phyloP scores from a whole-genome alignment of 768 basidiomycete genomes.

The Mycena amicta region DNA sequence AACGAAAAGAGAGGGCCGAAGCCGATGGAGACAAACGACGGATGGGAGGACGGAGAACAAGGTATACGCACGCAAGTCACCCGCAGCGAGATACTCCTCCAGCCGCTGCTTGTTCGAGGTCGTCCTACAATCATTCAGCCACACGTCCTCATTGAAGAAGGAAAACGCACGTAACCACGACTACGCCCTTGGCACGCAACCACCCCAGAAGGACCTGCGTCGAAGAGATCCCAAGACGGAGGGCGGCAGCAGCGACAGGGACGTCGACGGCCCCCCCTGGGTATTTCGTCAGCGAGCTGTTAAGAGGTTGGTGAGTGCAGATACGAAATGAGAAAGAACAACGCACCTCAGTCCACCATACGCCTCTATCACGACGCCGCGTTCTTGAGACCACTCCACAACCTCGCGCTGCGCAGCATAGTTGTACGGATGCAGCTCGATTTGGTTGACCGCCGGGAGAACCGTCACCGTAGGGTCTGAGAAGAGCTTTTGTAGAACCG shows the following conservation, averaged over 20 bases:
- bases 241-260: conserved; percentile 42
- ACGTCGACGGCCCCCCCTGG: conserved; percentile 52
- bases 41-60: no score
- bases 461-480: conserved; percentile 38
- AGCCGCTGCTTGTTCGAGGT: conserved; percentile 45
- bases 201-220: conserved; percentile 54
- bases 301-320: not conserved
- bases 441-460: conserved; percentile 40
- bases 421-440: conserved; percentile 55
- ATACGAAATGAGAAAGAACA: not conserved
- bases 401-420: conserved; percentile 41
- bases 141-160: not conserved
- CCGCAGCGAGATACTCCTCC: conserved; percentile 48
- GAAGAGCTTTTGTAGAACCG: conserved; percentile 42
- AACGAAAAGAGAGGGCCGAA: no score
- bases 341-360: conserved; percentile 49
- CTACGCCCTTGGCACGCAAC: conserved; percentile 49
- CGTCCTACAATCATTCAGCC: conserved; percentile 32
- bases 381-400: conserved; percentile 42
- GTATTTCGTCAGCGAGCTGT: conserved; percentile 41
- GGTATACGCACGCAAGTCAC: conserved; percentile 38
- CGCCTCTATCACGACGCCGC: conserved; percentile 50
- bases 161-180: conserved; percentile 44
- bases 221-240: conserved; percentile 43
- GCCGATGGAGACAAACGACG: no score